Conservation (phyloP, 2,329 filamentous ascomycete genomes). For the Remersonia thermophila region DNA sequence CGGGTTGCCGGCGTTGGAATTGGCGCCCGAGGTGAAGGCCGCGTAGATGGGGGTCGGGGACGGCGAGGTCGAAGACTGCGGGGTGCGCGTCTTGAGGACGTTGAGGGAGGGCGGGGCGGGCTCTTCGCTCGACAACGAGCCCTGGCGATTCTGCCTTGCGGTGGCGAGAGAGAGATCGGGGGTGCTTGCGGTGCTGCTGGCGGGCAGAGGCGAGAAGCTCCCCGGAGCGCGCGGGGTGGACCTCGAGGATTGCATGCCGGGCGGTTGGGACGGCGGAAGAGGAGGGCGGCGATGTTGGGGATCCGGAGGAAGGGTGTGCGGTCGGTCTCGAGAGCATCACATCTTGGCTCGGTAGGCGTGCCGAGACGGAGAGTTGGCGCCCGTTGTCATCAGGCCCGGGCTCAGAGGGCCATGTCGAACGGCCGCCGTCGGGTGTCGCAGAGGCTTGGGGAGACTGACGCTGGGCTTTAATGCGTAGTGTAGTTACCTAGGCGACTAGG, state of each 20-base stretch:
- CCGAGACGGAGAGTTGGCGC: no score
- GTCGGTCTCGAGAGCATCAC: no score
- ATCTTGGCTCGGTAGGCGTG: no score
- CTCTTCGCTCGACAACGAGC: constrained; percentile 35
- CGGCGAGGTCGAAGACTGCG: constrained; percentile 10
- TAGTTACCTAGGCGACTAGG: no score
- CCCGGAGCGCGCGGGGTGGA: constrained; percentile 38
- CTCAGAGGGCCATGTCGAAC: no score
- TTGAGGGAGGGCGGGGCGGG: constrained; percentile 24
- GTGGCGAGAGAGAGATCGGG: constrained; percentile 23
- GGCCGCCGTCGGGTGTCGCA: no score
- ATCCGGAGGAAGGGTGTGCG: no score
- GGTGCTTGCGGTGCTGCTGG: constrained; percentile 22
- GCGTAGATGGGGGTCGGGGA: constrained; percentile 35
- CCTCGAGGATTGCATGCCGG: constrained; percentile 35
- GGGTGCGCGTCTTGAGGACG: constrained; percentile 34
- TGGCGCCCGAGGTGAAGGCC: constrained; percentile 28
- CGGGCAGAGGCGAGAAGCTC: constrained; percentile 43
- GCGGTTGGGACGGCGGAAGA: constrained; percentile 3
- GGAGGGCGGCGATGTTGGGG: no score
- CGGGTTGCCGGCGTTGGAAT: constrained; percentile 24
- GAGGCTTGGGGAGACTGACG: no score
- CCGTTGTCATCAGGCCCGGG: no score
- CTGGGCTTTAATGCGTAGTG: no score
- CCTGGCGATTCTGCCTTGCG: constrained; percentile 31